Conservation (phyloP, 2,329 filamentous ascomycete genomes). For the Botryotinia calthae region DNA sequence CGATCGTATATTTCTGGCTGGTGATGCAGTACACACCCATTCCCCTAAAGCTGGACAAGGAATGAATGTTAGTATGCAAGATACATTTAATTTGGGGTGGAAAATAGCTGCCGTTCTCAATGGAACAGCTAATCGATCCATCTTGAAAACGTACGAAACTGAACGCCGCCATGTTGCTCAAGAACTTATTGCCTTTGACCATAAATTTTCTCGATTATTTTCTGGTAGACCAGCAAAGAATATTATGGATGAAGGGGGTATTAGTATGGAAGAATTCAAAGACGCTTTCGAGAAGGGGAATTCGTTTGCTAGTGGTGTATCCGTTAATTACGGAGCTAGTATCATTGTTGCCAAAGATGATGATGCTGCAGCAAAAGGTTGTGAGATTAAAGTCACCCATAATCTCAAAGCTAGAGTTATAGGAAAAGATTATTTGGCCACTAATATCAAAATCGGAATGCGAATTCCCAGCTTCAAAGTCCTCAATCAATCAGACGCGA, state of each 20-base stretch:
- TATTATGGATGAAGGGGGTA: constrained; percentile 45
- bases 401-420: constrained; percentile 52
- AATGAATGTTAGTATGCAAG: constrained; percentile 58
- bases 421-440: constrained; percentile 34
- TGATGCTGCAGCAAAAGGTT: constrained; percentile 44
- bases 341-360: constrained; percentile 54
- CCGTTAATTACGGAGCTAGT: constrained; percentile 57
- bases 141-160: constrained; percentile 59
- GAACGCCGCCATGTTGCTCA: constrained; percentile 62
- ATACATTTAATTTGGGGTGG: constrained; percentile 63
- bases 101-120: constrained; percentile 45
- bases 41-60: constrained; percentile 63
- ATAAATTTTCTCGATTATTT: constrained; percentile 55
- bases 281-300: constrained; percentile 58
- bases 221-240: constrained; percentile 53
- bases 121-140: constrained; percentile 46
- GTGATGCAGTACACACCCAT: constrained; percentile 52
- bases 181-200: constrained; percentile 64
- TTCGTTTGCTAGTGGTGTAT: constrained; percentile 56
- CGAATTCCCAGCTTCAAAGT: constrained; percentile 59
- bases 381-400: constrained; percentile 50
- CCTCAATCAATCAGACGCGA: constrained; percentile 52
- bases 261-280: constrained; percentile 63
- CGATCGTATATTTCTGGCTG: constrained; percentile 52
- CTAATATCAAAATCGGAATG: constrained; percentile 47